phyloP scores from a whole-genome alignment of 805 yeast genomes.

The Starmerella etchellsii region DNA sequence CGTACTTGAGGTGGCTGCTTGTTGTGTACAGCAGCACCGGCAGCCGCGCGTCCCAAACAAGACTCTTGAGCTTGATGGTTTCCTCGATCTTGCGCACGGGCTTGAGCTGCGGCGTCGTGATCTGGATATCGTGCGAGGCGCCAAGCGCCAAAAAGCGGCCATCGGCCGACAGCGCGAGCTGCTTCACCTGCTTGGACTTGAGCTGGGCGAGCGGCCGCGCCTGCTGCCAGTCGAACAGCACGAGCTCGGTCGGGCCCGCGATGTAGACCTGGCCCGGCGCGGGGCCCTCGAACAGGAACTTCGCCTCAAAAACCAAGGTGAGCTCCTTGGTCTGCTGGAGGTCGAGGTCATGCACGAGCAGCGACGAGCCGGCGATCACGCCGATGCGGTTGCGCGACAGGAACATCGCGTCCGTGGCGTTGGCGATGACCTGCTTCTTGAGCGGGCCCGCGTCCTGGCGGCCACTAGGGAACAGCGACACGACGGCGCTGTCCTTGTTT shows the following conservation, averaged over 20 bases:
- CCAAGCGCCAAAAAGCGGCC: constrained; percentile 78
- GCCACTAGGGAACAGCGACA: constrained; percentile 68
- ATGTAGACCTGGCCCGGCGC: constrained; percentile 76
- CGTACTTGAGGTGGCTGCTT: constrained; percentile 87
- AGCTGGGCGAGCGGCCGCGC: constrained; percentile 60
- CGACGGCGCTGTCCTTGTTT: neutral
- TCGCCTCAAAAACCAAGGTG: constrained; percentile 47
- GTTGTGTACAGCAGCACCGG: constrained; percentile 79
- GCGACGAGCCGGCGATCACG: constrained; percentile 51
- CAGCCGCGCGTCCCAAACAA: constrained; percentile 92
- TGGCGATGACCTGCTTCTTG: constrained; percentile 34
- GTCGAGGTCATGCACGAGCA: constrained; percentile 72
- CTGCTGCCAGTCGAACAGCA: constrained; percentile 86
- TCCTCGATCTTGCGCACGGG: constrained; percentile 78
- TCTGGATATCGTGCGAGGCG: constrained; percentile 83
- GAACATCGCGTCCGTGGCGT: constrained; percentile 65
- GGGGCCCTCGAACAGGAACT: constrained; percentile 41
- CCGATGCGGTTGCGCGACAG: constrained; percentile 93
- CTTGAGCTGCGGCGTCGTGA: constrained; percentile 61
- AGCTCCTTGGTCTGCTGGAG: constrained; percentile 73
- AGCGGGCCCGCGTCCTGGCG: constrained; percentile 15
- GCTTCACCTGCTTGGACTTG: constrained; percentile 60
- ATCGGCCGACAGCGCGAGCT: constrained; percentile 78
- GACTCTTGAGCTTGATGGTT: constrained; percentile 91
- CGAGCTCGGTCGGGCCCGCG: constrained; percentile 58